phyloP scores from a whole-genome alignment of 306 rosid genomes.

The Fagus crenata region DNA sequence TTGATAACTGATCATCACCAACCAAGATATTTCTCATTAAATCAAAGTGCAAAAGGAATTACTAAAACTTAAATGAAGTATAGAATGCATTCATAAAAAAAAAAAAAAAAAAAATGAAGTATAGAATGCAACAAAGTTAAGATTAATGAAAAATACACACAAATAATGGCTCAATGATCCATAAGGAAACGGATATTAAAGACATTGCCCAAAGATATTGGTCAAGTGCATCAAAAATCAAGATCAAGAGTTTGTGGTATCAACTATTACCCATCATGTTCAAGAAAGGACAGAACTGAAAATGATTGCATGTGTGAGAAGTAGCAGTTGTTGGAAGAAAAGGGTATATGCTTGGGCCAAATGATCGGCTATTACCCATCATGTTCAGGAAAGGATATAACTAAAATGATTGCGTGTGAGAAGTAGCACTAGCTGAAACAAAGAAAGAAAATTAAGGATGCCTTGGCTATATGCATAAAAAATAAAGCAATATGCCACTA shows the following conservation, averaged over 20 bases:
- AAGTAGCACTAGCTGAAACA: not conserved
- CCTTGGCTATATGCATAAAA: not conserved
- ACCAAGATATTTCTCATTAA: not conserved
- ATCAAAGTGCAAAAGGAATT: not conserved
- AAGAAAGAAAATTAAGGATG: not conserved
- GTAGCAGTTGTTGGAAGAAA: too few relatives aligned
- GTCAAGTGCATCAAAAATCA: not conserved
- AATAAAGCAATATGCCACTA: not conserved
- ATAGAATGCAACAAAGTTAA: not conserved
- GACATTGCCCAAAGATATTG: not conserved
- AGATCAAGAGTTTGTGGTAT: not conserved
- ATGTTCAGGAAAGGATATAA: not conserved
- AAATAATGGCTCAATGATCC: not conserved
- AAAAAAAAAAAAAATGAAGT: not conserved
- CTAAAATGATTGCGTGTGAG: too few relatives aligned
- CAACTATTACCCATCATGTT: not conserved
- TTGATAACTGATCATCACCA: not conserved
- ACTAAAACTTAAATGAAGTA: not conserved
- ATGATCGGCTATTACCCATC: not conserved
- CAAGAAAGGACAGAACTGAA: not conserved
- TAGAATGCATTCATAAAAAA: not conserved
- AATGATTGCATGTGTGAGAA: too few relatives aligned
- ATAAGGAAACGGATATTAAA: not conserved
- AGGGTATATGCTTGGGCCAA: too few relatives aligned
- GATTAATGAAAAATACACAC: not conserved